Evolutionary conservation across 495 filamentous ascomycete genomes (phyloP), one percentile per base, ranked within the genome.

Genomic region (Paragyromitra xinjiangensis): DNA sequence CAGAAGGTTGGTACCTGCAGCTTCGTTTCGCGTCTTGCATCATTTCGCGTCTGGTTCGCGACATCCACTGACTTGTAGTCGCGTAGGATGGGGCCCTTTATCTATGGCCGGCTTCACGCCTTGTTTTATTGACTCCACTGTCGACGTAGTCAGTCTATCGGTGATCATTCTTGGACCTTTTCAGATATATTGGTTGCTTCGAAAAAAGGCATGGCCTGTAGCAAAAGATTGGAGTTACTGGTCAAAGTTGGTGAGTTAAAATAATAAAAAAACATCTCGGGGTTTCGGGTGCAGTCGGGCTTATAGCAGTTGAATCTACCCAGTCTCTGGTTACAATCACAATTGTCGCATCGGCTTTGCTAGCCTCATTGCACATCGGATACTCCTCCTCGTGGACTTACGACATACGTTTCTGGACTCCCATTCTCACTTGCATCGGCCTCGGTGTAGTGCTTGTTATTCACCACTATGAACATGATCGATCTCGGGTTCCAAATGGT

Each of bases 191-290:
- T 91, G 91, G 84, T 87, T 97, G 77, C 51, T 86, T 63, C 84
- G 81, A 74, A 92, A 89, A 85, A 91, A 88, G 80, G 87, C 91
- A 40, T 87, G 87, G 51, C 88, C 88, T 37, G 50, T 63, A 51
- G 84, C 87, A 42, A 95, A 93, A 85, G 91, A 97, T 84, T 97
- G 94, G 94, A 95, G 96, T 83, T 98, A 98, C 83, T 97, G 93
- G 86, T 86, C 89, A 12, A 98, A 98, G 83, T 87, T 97, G 87
- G 92, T 95, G 82, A 76, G 91, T 85, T 22, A 48, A 50, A 75
- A 29, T 12, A 51, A 51, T n/a, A n/a, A 63, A 11, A n/a, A 40
- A 40, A 68, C 50, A 29, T 64, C 16, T 19, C 40, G 16, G 16
- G 40, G 50, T 73, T 64, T 55, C 8, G 0, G 48, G 40, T 79